Conservation (phyloP, 306 rosid species). For the Arachis hypogaea region DNA sequence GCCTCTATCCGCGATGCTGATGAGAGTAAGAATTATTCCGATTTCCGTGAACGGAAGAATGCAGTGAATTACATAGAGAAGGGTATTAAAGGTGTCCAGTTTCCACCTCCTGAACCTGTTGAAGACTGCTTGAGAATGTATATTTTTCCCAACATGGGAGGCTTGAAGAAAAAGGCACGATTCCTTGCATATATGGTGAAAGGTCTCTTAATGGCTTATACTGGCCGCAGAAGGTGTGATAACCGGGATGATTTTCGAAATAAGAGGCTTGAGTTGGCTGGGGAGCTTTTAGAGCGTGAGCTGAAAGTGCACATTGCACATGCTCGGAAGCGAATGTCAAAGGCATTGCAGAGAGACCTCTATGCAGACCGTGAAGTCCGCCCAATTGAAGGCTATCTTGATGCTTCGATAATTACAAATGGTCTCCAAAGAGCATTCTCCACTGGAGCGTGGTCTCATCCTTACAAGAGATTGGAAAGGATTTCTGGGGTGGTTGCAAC, state of each 20-base stretch:
- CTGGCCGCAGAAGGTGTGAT: slow-evolving; percentile 75
- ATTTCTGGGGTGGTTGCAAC: slow-evolving; percentile 88
- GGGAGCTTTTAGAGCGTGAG: slow-evolving; percentile 90
- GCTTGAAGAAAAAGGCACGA: slow-evolving; percentile 69
- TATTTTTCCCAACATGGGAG: slow-evolving; percentile 65
- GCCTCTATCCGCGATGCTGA: slow-evolving; percentile 82
- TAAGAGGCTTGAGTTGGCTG: slow-evolving; percentile 89
- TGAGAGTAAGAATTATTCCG: slow-evolving; percentile 45
- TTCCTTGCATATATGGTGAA: slow-evolving; percentile 94
- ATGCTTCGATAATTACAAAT: slow-evolving; percentile 89
- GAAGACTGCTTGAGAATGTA: slow-evolving; percentile 69
- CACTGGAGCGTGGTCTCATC: slow-evolving; percentile 98
- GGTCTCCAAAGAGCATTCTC: slow-evolving; percentile 97
- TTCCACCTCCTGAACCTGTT: slow-evolving; percentile 75
- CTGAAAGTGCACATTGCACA: slow-evolving; percentile 78
- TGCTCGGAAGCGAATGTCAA: slow-evolving; percentile 78
- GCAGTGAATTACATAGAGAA: slow-evolving; percentile 55
- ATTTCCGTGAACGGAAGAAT: slow-evolving; percentile 54
- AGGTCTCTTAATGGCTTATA: slow-evolving; percentile 73
- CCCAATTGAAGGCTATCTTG: slow-evolving; percentile 80
- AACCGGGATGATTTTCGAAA: slow-evolving; percentile 91
- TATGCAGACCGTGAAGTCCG: slow-evolving; percentile 71
- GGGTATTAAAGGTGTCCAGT: slow-evolving; percentile 53
- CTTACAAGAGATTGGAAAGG: slow-evolving; percentile 84
- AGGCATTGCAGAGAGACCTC: slow-evolving; percentile 91